phyloP scores from a whole-genome alignment of 2,329 filamentous ascomycete genomes.

The Apiospora aurea region DNA sequence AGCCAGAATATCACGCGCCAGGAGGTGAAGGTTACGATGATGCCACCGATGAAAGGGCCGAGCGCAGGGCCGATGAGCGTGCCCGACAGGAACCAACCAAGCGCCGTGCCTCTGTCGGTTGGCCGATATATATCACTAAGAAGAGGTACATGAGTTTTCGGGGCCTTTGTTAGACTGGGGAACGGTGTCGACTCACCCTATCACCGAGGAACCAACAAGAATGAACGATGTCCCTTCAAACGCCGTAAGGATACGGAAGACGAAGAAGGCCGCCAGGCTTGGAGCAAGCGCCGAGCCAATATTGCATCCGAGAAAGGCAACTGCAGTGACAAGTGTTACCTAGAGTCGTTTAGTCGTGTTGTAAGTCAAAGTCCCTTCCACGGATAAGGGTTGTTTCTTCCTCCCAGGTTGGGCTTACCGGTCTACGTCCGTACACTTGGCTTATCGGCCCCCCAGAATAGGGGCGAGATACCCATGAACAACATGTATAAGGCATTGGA shows the following conservation, averaged over 20 bases:
- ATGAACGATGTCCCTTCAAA: constrained; percentile 80
- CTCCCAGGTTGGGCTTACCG: constrained; percentile 48
- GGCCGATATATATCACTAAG: constrained; percentile 66
- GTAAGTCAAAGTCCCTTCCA: background rate
- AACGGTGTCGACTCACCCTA: constrained; percentile 59
- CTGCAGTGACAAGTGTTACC: constrained; percentile 65
- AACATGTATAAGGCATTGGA: constrained; percentile 76
- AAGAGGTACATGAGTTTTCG: constrained; percentile 26
- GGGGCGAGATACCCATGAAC: constrained; percentile 74
- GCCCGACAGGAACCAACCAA: constrained; percentile 76
- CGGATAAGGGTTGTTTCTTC: background rate
- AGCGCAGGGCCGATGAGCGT: constrained; percentile 76
- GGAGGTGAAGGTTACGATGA: constrained; percentile 76
- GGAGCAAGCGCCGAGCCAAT: constrained; percentile 76
- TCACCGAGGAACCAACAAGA: constrained; percentile 73
- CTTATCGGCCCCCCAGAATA: constrained; percentile 78
- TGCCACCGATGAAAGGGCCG: constrained; percentile 75
- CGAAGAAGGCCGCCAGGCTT: constrained; percentile 73
- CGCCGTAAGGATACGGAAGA: constrained; percentile 77
- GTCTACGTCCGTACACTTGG: constrained; percentile 66
- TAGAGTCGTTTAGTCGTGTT: constrained; percentile 36
- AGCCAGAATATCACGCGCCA: constrained; percentile 84
- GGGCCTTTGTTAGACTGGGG: constrained; percentile 17
- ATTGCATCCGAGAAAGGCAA: constrained; percentile 73
- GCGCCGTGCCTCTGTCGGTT: constrained; percentile 73